These are phyloP conservation scores for Ottelia alismoides DNA, from an alignment of 106 monocot genomes.

Conservation along the genomic window DNA sequence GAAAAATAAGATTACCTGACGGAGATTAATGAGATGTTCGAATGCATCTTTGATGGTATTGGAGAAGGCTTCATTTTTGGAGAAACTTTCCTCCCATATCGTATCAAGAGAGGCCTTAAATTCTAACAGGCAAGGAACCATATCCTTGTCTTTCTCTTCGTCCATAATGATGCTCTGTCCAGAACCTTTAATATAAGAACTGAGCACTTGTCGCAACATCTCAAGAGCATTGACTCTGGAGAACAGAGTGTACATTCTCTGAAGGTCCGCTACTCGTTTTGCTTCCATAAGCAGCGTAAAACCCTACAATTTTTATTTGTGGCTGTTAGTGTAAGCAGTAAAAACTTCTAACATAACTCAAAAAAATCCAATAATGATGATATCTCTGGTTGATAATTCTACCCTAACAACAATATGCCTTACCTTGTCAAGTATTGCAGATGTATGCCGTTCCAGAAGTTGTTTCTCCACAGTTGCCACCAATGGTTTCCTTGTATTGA, in stretches of 20 bases:
- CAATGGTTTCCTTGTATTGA: conserved; percentile 78
- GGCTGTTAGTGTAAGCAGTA: too few relatives aligned
- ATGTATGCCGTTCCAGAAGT: conserved; percentile 77
- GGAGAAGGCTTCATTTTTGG: conserved; percentile 78
- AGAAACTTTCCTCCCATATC: conserved; percentile 92
- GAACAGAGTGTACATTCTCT: conserved; percentile 81
- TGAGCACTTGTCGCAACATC: conserved; percentile 66
- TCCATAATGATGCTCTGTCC: conserved; percentile 92
- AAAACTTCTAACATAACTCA: too few relatives aligned
- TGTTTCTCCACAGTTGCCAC: conserved; percentile 80
- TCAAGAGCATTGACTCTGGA: conserved; percentile 85
- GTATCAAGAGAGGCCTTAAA: conserved; percentile 87
- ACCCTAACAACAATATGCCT: neutral
- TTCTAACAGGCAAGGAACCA: conserved; percentile 85
- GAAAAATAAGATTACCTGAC: conserved; percentile 54
- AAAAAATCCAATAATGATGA: too few relatives aligned
- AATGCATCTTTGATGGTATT: conserved; percentile 97
- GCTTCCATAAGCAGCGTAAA: conserved; percentile 92
- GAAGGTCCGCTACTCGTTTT: conserved; percentile 69
- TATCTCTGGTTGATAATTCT: too few relatives aligned
- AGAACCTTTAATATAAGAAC: conserved; percentile 71
- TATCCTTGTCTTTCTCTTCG: conserved; percentile 96
- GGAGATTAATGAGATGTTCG: conserved; percentile 97
- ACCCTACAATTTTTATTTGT: too few relatives aligned
- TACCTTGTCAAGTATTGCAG: conserved; percentile 93